A percentile compares a stretch with the other conserved stretches of the same genome.
phyloP scores from a whole-genome alignment of 192 early-diverging fungal genomes.

The Coemansia sp. region DNA sequence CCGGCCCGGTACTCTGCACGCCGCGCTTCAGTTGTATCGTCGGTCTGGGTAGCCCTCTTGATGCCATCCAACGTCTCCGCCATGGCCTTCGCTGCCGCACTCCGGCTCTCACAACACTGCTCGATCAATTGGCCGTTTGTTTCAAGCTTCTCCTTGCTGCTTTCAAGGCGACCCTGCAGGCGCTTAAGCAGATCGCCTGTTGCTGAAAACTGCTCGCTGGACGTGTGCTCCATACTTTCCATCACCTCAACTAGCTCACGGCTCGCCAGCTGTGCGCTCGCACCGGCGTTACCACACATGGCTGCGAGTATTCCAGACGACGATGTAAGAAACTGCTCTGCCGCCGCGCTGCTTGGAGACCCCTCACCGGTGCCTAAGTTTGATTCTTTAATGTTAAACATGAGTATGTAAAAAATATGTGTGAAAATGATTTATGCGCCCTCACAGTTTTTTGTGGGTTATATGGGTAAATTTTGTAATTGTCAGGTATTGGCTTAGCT shows the following conservation, averaged over 20 bases:
- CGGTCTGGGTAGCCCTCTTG: background rate
- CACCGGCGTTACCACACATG: constrained; percentile 7
- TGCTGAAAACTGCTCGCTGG: constrained; percentile 4
- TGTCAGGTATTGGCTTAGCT: background rate
- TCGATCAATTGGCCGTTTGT: too few species aligned
- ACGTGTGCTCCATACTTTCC: constrained; percentile 10
- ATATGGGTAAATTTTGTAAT: too few species aligned
- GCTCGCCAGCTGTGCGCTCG: constrained; percentile 7
- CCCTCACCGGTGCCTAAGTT: too few species aligned
- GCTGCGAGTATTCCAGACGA: constrained; percentile 6
- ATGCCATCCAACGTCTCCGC: background rate
- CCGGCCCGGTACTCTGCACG: constrained; percentile 1
- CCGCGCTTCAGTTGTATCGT: background rate
- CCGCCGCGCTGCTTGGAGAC: background rate
- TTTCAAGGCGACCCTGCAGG: background rate
- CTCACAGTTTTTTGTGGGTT: too few species aligned
- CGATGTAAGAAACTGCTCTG: constrained; percentile 9
- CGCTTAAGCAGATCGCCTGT: constrained; percentile 2
- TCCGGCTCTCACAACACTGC: too few species aligned
- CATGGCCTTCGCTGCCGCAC: too few species aligned
- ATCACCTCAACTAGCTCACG: constrained; percentile 9
- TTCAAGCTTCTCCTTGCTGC: background rate
- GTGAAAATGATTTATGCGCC: too few species aligned
- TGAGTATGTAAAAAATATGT: too few species aligned
- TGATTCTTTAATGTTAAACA: too few species aligned